A percentile compares a stretch with the other conserved stretches of the same genome.
Evolutionary conservation across 2,329 filamentous ascomycete genomes (phyloP).

Genomic region (Davidsoniella australis): DNA sequence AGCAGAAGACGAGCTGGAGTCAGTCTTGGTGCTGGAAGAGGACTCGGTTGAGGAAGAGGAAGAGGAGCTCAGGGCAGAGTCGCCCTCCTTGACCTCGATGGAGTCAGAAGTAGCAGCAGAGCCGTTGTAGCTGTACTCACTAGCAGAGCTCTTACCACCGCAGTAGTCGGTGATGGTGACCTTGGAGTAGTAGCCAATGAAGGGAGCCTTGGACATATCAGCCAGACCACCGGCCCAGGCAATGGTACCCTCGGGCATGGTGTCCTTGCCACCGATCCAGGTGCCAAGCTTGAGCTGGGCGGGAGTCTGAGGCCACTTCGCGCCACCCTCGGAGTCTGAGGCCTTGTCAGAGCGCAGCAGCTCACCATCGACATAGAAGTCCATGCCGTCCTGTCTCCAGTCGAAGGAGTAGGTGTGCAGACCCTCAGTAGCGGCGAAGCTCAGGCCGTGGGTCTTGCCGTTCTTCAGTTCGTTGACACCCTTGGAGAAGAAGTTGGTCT

Average conservation of each 20-base stretch:
- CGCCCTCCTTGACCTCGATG: constrained; percentile 32
- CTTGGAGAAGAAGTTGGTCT: constrained; percentile 71
- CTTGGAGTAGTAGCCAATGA: constrained; percentile 39
- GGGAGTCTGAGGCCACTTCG: constrained; percentile 48
- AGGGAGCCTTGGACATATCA: constrained; percentile 34
- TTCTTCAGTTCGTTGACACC: constrained; percentile 37
- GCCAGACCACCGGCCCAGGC: constrained; percentile 52
- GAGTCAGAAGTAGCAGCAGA: constrained; percentile 30
- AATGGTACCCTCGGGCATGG: constrained; percentile 39
- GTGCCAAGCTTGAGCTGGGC: constrained; percentile 48
- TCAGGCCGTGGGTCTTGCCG: constrained; percentile 31
- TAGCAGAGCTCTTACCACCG: constrained; percentile 27
- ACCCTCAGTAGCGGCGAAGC: constrained; percentile 21
- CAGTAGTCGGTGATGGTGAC: constrained; percentile 37
- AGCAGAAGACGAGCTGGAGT: neutral
- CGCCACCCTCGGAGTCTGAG: constrained; percentile 25
- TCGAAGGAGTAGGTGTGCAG: constrained; percentile 51
- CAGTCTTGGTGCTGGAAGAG: neutral
- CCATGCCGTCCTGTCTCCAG: constrained; percentile 42
- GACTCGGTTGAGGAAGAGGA: neutral
- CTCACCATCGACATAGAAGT: constrained; percentile 40
- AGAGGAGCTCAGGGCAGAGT: constrained; percentile 11
- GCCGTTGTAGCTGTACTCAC: constrained; percentile 35
- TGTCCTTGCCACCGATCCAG: constrained; percentile 32
- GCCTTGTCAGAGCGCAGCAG: constrained; percentile 30